Conservation (phyloP, 2,329 filamentous ascomycete species). For the Zymoseptoria passerinii region DNA sequence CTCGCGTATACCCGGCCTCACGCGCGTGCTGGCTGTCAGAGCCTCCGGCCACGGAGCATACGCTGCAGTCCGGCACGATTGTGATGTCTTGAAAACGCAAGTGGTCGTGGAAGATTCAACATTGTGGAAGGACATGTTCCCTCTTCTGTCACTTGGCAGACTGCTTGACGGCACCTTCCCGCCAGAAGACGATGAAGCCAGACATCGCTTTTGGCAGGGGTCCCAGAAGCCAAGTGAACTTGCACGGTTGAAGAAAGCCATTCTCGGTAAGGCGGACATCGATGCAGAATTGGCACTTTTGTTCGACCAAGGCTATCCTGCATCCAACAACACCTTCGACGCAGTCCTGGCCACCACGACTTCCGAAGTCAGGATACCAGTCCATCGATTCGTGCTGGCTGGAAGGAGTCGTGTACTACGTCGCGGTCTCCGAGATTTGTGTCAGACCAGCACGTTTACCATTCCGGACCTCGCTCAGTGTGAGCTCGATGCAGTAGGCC, state of each 20-base stretch:
- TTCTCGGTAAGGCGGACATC: constrained; percentile 56
- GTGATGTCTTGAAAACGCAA: constrained; percentile 66
- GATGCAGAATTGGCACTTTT: constrained; percentile 54
- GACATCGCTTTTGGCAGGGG: constrained; percentile 42
- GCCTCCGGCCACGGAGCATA: constrained; percentile 88
- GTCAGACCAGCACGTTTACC: constrained; percentile 46
- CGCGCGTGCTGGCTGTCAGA: constrained; percentile 71
- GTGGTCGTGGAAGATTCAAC: constrained; percentile 58
- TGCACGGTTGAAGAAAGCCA: constrained; percentile 46
- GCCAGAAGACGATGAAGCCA: constrained; percentile 37
- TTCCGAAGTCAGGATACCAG: constrained; percentile 65
- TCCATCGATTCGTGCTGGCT: constrained; percentile 72
- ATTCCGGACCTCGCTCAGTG: constrained; percentile 55
- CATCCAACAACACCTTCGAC: constrained; percentile 38
- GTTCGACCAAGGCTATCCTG: constrained; percentile 30
- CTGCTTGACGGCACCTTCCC: constrained; percentile 35
- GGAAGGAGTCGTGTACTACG: constrained; percentile 65
- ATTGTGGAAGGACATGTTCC: constrained; percentile 65
- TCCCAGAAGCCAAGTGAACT: constrained; percentile 39
- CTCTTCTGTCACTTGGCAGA: constrained; percentile 59
- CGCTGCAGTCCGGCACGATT: constrained; percentile 77
- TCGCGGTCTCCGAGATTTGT: constrained; percentile 51
- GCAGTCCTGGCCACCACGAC: constrained; percentile 45
- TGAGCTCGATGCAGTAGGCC: constrained; percentile 43
- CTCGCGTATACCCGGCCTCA: constrained; percentile 78